Percentiles rank a stretch among this genome's conserved stretches.
phyloP scores from a whole-genome alignment of 441 rosid genomes.

The Adansonia gregorii region DNA sequence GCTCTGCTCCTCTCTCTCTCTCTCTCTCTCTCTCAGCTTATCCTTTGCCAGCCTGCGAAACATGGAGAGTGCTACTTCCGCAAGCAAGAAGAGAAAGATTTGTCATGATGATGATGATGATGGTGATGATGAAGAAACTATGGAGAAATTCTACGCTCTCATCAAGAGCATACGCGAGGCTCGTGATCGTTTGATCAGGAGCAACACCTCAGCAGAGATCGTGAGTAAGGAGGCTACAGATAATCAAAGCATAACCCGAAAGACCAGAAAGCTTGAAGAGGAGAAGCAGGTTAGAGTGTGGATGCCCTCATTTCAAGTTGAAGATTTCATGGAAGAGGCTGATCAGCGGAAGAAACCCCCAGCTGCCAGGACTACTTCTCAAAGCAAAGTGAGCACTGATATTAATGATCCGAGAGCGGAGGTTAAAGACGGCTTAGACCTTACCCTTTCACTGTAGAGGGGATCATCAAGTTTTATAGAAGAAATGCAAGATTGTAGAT shows the following conservation, averaged over 20 bases:
- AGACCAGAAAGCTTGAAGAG: conserved; percentile 17
- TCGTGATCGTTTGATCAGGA: conserved; percentile 2
- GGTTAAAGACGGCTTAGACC: conserved; percentile 25
- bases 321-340: conserved; percentile 37
- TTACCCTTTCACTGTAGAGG: conserved; percentile 51
- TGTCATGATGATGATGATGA: no score
- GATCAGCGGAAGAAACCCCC: conserved; percentile 33
- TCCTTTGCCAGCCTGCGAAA: no score
- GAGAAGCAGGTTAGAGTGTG: conserved; percentile 21
- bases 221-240: no score
- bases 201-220: not conserved
- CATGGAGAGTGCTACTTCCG: no score
- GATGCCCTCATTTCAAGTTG: conserved; percentile 41
- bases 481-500: not conserved
- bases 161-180: conserved; percentile 13
- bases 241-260: conserved; percentile 18
- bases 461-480: conserved; percentile 20
- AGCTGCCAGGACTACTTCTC: conserved; percentile 9
- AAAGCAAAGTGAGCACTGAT: not conserved
- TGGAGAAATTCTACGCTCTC: conserved; percentile 22
- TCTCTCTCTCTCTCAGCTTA: no score
- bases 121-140: not conserved
- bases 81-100: no score
- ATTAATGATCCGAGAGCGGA: not conserved
- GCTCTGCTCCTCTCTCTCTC: no score